phyloP scores from a whole-genome alignment of 345 rosid species.

The Conringia planisiliqua region DNA sequence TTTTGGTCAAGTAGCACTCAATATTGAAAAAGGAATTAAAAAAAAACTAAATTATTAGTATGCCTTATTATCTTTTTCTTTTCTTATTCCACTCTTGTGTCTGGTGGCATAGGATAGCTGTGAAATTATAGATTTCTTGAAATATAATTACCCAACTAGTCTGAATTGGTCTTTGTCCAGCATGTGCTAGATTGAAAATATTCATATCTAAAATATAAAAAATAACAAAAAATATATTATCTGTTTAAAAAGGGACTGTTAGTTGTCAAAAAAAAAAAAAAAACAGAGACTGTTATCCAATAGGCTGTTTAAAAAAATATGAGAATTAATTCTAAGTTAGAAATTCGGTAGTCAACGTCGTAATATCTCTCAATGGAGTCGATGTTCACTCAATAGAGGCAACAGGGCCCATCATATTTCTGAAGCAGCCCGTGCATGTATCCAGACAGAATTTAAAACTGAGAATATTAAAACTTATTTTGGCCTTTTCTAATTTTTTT shows the following conservation, averaged over 20 bases:
- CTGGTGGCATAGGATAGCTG: constrained; percentile 14
- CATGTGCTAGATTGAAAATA: constrained; percentile 20
- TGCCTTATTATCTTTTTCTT: neutral
- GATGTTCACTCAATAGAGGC: neutral
- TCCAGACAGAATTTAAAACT: neutral
- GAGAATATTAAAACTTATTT: neutral
- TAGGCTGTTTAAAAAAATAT: neutral
- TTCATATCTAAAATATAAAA: neutral
- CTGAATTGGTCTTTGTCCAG: constrained; percentile 1
- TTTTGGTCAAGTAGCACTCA: neutral
- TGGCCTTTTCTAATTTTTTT: neutral
- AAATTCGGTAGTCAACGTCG: constrained; percentile 2
- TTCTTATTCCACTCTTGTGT: neutral
- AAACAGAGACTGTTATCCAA: no score
- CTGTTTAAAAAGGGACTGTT: no score
- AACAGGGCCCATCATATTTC: neutral
- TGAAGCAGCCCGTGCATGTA: constrained; percentile 3
- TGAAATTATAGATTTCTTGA: neutral
- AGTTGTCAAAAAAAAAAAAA: no score
- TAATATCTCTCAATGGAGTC: neutral
- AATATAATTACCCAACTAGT: constrained; percentile 4
- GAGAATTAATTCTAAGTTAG: neutral
- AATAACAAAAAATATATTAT: neutral
- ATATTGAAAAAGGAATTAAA: neutral
- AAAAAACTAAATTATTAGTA: neutral